Percentiles rank a stretch among this genome's conserved stretches.
These are phyloP conservation scores for Cyberlindnera saturnus DNA, from an alignment of 805 yeast genomes.

Conservation along the genomic window DNA sequence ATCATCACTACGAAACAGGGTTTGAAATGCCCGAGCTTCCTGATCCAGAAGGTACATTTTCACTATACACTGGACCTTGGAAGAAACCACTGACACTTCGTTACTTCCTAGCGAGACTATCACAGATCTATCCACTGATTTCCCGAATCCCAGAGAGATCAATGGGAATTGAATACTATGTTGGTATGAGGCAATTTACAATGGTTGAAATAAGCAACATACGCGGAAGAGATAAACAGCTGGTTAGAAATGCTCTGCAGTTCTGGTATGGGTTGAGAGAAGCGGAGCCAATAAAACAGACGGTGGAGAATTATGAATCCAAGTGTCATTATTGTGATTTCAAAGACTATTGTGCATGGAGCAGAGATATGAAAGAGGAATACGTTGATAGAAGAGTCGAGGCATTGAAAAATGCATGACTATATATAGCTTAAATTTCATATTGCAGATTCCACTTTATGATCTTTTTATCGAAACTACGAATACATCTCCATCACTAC, in stretches of 20 bases:
- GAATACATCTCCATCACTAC: no score
- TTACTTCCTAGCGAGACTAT: slow-evolving; percentile 48
- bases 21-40: no score
- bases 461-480: no score
- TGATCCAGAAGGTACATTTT: no score
- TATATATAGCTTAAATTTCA: neutral
- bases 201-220: slow-evolving; percentile 35
- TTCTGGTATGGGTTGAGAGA: slow-evolving; percentile 57
- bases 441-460: no score
- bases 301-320: slow-evolving; percentile 26
- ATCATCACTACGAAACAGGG: neutral
- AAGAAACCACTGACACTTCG: slow-evolving; percentile 46
- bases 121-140: slow-evolving; percentile 38
- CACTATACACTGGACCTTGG: slow-evolving; percentile 39
- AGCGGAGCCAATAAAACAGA: slow-evolving; percentile 38
- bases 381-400: neutral
- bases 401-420: neutral
- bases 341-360: slow-evolving; percentile 37
- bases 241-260: slow-evolving; percentile 30
- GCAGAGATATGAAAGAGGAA: slow-evolving; percentile 9
- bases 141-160: slow-evolving; percentile 30
- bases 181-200: slow-evolving; percentile 35
- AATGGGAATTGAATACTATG: slow-evolving; percentile 48
- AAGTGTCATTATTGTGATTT: slow-evolving; percentile 56
- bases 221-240: slow-evolving; percentile 22